phyloP scores from a whole-genome alignment of 345 rosid species.

The Raphanus raphanistrum region DNA sequence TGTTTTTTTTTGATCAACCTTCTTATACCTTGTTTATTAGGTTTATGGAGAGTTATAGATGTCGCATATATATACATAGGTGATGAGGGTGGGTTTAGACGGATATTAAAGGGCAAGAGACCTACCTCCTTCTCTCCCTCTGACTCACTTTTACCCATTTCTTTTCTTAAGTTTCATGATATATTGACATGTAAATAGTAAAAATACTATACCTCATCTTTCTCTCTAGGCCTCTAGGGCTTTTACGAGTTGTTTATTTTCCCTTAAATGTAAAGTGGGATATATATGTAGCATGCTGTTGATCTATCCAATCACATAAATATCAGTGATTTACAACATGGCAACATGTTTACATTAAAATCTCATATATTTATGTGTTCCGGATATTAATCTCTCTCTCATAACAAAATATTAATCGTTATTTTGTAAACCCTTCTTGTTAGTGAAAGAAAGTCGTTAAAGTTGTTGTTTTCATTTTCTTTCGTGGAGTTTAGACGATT shows the following conservation, averaged over 20 bases:
- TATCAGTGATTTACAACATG: not conserved
- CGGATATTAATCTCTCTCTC: not conserved
- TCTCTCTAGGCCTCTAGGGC: slow-evolving; percentile 1
- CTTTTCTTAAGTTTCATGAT: slow-evolving; percentile 11
- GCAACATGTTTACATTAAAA: not conserved
- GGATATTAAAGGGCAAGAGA: slow-evolving; percentile 18
- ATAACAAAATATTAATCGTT: not conserved
- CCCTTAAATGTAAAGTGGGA: not conserved
- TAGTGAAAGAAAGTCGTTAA: not conserved
- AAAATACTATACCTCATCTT: not conserved
- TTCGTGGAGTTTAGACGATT: not conserved
- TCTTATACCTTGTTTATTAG: not conserved
- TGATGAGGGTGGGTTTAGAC: not conserved
- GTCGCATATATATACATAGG: not conserved
- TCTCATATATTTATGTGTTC: not conserved
- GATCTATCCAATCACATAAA: slow-evolving; percentile 20
- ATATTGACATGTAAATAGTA: slow-evolving; percentile 7
- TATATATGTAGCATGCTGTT: not conserved
- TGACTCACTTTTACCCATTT: slow-evolving; percentile 28
- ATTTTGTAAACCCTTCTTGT: not conserved
- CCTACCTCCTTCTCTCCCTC: slow-evolving; percentile 26
- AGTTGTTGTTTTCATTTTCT: not conserved
- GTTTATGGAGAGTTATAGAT: slow-evolving; percentile 13
- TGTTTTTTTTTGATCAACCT: not conserved
- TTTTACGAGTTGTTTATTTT: not conserved